Evolutionary conservation across 2,329 filamentous ascomycete species (phyloP).

Genomic region (Aspergillus caelatus): DNA sequence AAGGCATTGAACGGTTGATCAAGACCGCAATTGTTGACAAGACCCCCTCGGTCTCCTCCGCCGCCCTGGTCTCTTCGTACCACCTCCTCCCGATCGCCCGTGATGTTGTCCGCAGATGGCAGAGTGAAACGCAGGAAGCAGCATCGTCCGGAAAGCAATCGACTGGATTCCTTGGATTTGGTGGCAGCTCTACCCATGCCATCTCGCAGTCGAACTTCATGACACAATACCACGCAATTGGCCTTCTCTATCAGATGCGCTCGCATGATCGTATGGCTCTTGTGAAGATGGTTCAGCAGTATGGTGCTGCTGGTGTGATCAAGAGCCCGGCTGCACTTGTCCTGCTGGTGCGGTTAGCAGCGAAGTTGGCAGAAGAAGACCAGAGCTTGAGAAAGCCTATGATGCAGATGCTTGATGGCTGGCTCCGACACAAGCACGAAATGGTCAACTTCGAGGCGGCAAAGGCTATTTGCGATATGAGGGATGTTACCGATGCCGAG

Average conservation of each 20-base stretch:
- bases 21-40: conserved; percentile 99
- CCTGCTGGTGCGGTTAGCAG: conserved; percentile 88
- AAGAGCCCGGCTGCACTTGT: conserved; percentile 94
- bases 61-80: conserved; percentile 94
- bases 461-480: conserved; percentile 95
- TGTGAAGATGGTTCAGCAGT: conserved; percentile 99
- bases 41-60: conserved; percentile 94
- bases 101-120: conserved; percentile 95
- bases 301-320: conserved; percentile 84
- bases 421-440: conserved; percentile 97
- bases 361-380: conserved; percentile 93
- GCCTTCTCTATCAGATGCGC: conserved; percentile 95
- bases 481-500: conserved; percentile 88
- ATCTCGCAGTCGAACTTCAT: conserved; percentile 87
- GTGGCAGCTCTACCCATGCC: conserved; percentile 73
- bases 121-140: conserved; percentile 97
- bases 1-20: conserved; percentile 96
- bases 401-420: conserved; percentile 95
- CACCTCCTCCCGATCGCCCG: conserved; percentile 94
- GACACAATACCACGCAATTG: conserved; percentile 98
- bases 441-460: conserved; percentile 99
- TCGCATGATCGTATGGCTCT: conserved; percentile 96
- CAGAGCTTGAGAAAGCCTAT: conserved; percentile 86
- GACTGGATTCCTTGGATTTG: conserved; percentile 88
- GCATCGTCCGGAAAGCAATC: conserved; percentile 87